Conservation (phyloP, 177 flowering plant genomes). For the Tripterygium wilfordii region DNA sequence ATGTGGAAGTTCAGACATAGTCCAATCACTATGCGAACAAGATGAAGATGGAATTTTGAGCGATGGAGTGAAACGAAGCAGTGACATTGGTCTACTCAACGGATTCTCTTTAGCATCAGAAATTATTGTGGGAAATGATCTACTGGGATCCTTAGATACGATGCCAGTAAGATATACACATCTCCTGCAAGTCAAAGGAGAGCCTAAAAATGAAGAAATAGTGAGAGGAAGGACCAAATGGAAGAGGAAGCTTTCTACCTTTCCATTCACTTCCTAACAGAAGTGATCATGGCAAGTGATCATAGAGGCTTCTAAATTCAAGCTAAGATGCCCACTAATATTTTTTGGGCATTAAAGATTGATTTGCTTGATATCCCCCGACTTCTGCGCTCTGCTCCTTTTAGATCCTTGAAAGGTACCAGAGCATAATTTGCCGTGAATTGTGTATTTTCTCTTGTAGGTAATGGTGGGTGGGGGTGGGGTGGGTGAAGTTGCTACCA, state of each 20-base stretch:
- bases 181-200: constrained; percentile 48
- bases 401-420: too few species aligned
- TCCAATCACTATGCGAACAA: constrained; percentile 63
- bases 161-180: constrained; percentile 48
- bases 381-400: too few species aligned
- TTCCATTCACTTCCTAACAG: constrained; percentile 18
- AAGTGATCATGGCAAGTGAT: background rate
- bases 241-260: constrained; percentile 35
- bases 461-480: too few species aligned
- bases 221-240: constrained; percentile 66
- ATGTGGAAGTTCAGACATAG: constrained; percentile 61
- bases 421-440: too few species aligned
- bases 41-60: constrained; percentile 31
- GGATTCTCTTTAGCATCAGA: constrained; percentile 34
- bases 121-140: constrained; percentile 30
- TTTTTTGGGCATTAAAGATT: too few species aligned
- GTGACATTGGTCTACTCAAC: constrained; percentile 16
- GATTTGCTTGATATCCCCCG: too few species aligned
- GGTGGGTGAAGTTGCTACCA: too few species aligned
- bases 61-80: constrained; percentile 11
- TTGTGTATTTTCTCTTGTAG: too few species aligned
- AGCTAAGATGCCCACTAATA: too few species aligned
- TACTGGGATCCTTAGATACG: constrained; percentile 22
- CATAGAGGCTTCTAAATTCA: too few species aligned
- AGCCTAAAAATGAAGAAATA: constrained; percentile 54